Evolutionary conservation across 345 rosid genomes (phyloP).

Genomic region (Salix suchowensis): DNA sequence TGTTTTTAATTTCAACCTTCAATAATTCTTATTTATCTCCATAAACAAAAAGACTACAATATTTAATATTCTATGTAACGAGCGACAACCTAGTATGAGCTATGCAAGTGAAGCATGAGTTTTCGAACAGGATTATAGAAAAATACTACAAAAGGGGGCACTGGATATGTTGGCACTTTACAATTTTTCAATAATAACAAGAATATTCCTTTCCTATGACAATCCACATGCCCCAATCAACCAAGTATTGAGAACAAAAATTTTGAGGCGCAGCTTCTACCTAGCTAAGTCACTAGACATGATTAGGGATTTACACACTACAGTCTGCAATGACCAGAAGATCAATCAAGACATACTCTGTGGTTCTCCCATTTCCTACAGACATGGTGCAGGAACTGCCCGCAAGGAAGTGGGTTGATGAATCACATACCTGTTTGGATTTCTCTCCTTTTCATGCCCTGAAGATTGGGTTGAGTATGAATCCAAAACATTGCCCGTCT

Average conservation of each 20-base stretch:
- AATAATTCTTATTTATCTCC: no score
- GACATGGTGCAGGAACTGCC: constrained; percentile 20
- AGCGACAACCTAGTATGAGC: neutral
- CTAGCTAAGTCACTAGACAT: constrained; percentile 21
- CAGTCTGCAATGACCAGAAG: constrained; percentile 29
- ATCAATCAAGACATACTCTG: constrained; percentile 33
- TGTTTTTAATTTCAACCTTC: no score
- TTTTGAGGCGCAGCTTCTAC: constrained; percentile 23
- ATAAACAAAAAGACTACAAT: no score
- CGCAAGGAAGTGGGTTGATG: constrained; percentile 20
- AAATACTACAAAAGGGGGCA: neutral
- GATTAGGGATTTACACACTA: constrained; percentile 26
- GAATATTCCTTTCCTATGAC: constrained; percentile 15
- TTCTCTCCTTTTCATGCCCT: constrained; percentile 16
- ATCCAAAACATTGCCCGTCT: constrained; percentile 38
- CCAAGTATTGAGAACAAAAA: constrained; percentile 29
- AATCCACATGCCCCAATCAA: constrained; percentile 28
- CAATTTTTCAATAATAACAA: constrained; percentile 15
- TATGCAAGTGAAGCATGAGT: neutral
- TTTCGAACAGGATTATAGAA: neutral
- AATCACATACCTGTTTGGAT: constrained; percentile 19
- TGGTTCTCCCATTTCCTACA: constrained; percentile 45
- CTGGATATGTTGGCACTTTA: constrained; percentile 7
- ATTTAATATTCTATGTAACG: no score
- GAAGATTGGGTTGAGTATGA: constrained; percentile 28